phyloP scores from a whole-genome alignment of 352 stramenopile species.

The Phytopythium sindhum region DNA sequence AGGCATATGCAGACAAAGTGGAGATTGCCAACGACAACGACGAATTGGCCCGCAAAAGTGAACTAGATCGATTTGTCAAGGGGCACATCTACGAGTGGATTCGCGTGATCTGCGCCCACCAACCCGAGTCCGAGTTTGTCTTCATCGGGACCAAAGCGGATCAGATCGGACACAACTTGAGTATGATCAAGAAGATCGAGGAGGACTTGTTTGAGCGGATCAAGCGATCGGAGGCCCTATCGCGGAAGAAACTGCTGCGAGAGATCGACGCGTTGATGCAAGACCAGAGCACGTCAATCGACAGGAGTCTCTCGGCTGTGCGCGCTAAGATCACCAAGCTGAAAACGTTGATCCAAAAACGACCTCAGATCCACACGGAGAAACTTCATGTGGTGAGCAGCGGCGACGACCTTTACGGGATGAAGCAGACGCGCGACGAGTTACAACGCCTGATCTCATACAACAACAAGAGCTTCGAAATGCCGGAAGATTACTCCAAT shows the following conservation, averaged over 20 bases:
- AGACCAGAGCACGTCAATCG: too few species aligned
- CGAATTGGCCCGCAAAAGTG: too few species aligned
- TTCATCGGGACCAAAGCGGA: background rate
- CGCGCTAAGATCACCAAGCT: too few species aligned
- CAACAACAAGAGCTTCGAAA: background rate
- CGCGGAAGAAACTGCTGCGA: too few species aligned
- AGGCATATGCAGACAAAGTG: background rate
- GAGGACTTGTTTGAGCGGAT: too few species aligned
- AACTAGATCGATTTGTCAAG: slow-evolving; percentile 14
- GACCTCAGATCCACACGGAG: too few species aligned
- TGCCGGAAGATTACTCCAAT: background rate
- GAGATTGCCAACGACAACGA: background rate
- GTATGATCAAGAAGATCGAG: background rate
- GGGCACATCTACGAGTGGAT: slow-evolving; percentile 14
- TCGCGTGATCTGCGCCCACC: background rate
- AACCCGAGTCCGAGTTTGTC: background rate
- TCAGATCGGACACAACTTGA: background rate
- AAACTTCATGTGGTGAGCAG: background rate
- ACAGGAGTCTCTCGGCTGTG: too few species aligned
- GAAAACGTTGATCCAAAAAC: too few species aligned
- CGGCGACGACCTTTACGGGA: background rate
- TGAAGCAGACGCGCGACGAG: background rate
- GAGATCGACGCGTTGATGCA: too few species aligned
- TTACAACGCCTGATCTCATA: background rate
- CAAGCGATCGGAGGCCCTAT: too few species aligned